A percentile compares a stretch with the other conserved stretches of the same genome.
Conservation (phyloP, 2,329 filamentous ascomycete species). For the Aspergillus aculeatinus region DNA sequence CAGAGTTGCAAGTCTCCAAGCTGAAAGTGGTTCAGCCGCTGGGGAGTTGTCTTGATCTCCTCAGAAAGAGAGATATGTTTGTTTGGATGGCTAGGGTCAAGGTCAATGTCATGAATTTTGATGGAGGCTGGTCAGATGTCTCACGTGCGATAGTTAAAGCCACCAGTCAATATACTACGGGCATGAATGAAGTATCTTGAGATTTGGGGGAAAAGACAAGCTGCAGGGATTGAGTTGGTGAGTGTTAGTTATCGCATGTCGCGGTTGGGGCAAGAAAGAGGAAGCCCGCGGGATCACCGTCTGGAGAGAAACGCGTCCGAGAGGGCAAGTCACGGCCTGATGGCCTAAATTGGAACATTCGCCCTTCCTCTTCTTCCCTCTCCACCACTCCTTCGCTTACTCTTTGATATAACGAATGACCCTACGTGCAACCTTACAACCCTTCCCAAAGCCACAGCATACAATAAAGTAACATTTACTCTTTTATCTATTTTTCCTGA, state of each 20-base stretch:
- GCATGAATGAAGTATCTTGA: neutral
- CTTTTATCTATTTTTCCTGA: neutral
- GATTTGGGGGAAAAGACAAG: neutral
- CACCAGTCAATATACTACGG: neutral
- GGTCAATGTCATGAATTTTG: conserved; percentile 1
- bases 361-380: neutral
- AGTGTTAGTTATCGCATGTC: conserved; percentile 3
- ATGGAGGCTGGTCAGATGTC: neutral
- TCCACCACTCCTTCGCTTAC: neutral
- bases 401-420: neutral
- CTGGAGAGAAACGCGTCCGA: conserved; percentile 14
- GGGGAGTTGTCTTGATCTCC: neutral
- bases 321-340: conserved; percentile 16
- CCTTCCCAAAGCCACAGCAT: neutral
- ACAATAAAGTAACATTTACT: neutral
- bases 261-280: conserved; percentile 12
- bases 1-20: neutral
- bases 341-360: neutral
- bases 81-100: neutral
- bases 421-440: neutral
- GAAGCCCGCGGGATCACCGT: conserved; percentile 15
- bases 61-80: neutral
- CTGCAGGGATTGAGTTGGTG: neutral
- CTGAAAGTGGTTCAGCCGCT: neutral
- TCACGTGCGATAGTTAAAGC: neutral